Conservation (phyloP, 352 stramenopile genomes). For the Globisporangium iwayamae region DNA sequence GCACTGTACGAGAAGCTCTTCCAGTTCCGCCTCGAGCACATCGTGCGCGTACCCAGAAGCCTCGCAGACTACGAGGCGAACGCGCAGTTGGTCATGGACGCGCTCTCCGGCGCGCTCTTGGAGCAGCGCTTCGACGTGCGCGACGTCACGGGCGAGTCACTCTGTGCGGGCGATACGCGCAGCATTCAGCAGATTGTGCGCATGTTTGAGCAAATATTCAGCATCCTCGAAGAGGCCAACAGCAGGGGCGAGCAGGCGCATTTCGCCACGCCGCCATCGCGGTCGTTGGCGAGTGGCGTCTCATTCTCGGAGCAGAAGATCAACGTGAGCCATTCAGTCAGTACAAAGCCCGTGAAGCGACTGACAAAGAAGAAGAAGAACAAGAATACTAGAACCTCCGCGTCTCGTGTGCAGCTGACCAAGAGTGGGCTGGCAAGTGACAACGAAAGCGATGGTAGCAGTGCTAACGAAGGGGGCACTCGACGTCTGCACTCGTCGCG, state of each 20-base stretch:
- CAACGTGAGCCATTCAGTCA: slow-evolving; percentile 1
- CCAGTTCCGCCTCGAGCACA: slow-evolving; percentile 67
- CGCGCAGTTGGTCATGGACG: slow-evolving; percentile 82
- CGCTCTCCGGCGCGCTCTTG: slow-evolving; percentile 63
- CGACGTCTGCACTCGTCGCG: neutral
- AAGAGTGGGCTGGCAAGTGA: slow-evolving; percentile 3
- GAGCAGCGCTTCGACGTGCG: slow-evolving; percentile 46
- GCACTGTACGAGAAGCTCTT: slow-evolving; percentile 91
- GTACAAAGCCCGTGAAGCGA: slow-evolving; percentile 3
- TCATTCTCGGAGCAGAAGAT: neutral
- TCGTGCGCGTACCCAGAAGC: slow-evolving; percentile 59
- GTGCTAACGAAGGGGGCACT: slow-evolving; percentile 1
- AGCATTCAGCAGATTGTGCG: slow-evolving; percentile 48
- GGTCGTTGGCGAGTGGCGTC: neutral
- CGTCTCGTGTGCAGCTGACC: neutral
- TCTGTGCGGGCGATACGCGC: slow-evolving; percentile 51
- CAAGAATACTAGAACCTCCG: neutral
- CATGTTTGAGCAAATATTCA: slow-evolving; percentile 59
- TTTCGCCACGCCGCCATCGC: neutral
- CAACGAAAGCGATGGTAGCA: neutral
- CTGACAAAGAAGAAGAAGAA: slow-evolving; percentile 6
- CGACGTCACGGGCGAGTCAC: slow-evolving; percentile 47
- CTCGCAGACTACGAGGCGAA: slow-evolving; percentile 84
- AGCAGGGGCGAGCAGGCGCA: slow-evolving; percentile 17
- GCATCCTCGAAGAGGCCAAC: slow-evolving; percentile 46